Percentiles rank a stretch among this genome's conserved stretches.
Evolutionary conservation across 1,284 basidiomycete species (phyloP).

Genomic region (Ustilago hordei): DNA sequence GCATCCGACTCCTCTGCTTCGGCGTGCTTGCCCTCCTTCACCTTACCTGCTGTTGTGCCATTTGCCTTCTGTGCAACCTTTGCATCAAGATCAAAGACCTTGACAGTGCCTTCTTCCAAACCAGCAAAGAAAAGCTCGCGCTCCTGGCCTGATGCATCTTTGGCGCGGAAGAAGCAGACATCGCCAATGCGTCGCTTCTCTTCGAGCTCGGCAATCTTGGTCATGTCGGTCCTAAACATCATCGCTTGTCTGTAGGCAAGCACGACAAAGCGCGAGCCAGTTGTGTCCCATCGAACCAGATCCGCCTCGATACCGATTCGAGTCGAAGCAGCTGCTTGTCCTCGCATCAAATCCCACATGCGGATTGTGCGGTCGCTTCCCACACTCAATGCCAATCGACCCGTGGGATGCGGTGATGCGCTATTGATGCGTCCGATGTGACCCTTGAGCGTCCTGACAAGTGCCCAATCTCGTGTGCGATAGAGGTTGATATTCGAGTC

Average conservation of each 20-base stretch:
- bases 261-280: constrained; percentile 57
- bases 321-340: constrained; percentile 86
- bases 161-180: constrained; percentile 51
- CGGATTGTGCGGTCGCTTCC: constrained; percentile 89
- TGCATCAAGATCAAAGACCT: constrained; percentile 57
- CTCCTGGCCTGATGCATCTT: constrained; percentile 31
- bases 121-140: constrained; percentile 59
- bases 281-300: constrained; percentile 57
- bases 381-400: constrained; percentile 88
- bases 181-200: constrained; percentile 56
- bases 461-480: constrained; percentile 90
- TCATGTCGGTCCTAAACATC: constrained; percentile 63
- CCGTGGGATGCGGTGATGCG: constrained; percentile 89
- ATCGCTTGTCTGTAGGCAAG: constrained; percentile 56
- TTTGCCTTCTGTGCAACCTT: constrained; percentile 9
- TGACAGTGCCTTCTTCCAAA: constrained; percentile 50
- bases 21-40: constrained; percentile 22
- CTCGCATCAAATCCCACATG: constrained; percentile 99
- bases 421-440: constrained; percentile 92
- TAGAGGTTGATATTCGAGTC: constrained; percentile 84
- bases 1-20: constrained; percentile 31
- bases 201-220: constrained; percentile 58
- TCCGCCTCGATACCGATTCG: constrained; percentile 72
- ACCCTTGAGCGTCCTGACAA: constrained; percentile 87
- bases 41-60: neutral